Evolutionary conservation across 768 basidiomycete species (phyloP), one percentile per base, ranked within the genome.

Genomic region (Neoboletus magnificus): DNA sequence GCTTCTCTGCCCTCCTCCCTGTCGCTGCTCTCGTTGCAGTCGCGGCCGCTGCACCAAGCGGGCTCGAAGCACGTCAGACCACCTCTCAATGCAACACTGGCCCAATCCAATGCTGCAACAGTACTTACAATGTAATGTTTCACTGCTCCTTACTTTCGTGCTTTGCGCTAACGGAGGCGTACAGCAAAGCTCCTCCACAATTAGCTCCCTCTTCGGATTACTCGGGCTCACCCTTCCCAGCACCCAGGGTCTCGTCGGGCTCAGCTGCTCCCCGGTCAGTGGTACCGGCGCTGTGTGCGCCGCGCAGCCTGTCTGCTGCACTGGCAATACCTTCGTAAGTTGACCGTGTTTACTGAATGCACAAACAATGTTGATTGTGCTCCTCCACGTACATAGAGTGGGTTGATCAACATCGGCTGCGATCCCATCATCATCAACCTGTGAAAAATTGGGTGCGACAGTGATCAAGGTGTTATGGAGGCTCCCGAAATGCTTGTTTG

Each of bases 231-330:
- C 11, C 7, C 6, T 49, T 9, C 49, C 49, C 11, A 0, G 0
- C 5, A 1, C 47, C 10, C 0, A 6, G 1, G 60, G 57, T 29
- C 43, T 53, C 6, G 11, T 64, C 10, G 65, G 59, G 16, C 8
- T 50, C 1, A 6, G 9, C 10, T 67, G 65, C 37, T 13, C 16
- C n/a, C 48, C 59, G 0, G 23, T 37, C 1, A 50, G 53, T 0
- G 65, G 54, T 11, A 50, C 22, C 0, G 60, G 52, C 16, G 35
- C 52, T 1, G 1, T 15, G 1, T 66, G 65, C 35, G 30, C 40
- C 11, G 35, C 54, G 27, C 48, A 67, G 35, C 23, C 65, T 0
- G 59, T 67, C 33, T 66, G 65, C 20, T 66, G 65, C 50, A 51
- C 37, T 4, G 47, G 41, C 2, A 55, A 66, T 6, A 23, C 13